phyloP scores from a whole-genome alignment of 2,329 filamentous ascomycete species.

The Simplicillium sp. region DNA sequence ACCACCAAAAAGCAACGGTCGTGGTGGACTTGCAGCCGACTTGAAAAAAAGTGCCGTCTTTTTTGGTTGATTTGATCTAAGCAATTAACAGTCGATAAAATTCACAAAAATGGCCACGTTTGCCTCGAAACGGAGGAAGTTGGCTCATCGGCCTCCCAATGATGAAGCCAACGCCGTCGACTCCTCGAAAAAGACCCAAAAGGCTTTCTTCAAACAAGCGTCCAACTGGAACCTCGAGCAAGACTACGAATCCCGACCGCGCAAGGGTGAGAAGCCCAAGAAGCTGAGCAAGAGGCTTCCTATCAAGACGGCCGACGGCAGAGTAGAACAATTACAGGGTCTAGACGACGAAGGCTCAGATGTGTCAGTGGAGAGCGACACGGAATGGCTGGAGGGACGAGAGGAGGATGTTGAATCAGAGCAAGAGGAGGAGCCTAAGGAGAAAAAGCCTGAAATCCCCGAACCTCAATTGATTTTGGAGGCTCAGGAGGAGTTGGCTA shows the following conservation, averaged over 20 bases:
- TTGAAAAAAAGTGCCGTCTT: constrained; percentile 9
- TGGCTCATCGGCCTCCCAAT: constrained; percentile 41
- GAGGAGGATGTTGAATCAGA: constrained; percentile 41
- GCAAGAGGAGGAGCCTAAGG: constrained; percentile 35
- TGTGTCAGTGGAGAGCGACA: constrained; percentile 47
- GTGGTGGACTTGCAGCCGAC: background rate
- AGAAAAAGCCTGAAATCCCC: constrained; percentile 55
- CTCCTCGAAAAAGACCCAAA: constrained; percentile 34
- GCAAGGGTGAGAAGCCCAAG: constrained; percentile 68
- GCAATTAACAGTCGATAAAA: constrained; percentile 2
- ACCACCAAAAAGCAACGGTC: constrained; percentile 1
- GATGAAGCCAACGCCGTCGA: constrained; percentile 26
- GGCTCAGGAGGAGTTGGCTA: constrained; percentile 87
- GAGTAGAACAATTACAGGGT: constrained; percentile 50
- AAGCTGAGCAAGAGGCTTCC: constrained; percentile 68
- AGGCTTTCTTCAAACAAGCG: constrained; percentile 63
- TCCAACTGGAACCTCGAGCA: constrained; percentile 87
- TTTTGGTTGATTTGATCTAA: constrained; percentile 5
- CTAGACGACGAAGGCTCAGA: constrained; percentile 50
- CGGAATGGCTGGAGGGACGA: constrained; percentile 54
- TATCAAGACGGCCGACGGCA: constrained; percentile 76
- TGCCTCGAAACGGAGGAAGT: constrained; percentile 47
- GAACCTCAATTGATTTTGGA: constrained; percentile 71
- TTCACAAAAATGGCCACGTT: constrained; percentile 32
- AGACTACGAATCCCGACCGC: constrained; percentile 72